These are phyloP conservation scores for Aureobasidium pullulans DNA, from an alignment of 2,329 filamentous ascomycete species.

Conservation along the genomic window DNA sequence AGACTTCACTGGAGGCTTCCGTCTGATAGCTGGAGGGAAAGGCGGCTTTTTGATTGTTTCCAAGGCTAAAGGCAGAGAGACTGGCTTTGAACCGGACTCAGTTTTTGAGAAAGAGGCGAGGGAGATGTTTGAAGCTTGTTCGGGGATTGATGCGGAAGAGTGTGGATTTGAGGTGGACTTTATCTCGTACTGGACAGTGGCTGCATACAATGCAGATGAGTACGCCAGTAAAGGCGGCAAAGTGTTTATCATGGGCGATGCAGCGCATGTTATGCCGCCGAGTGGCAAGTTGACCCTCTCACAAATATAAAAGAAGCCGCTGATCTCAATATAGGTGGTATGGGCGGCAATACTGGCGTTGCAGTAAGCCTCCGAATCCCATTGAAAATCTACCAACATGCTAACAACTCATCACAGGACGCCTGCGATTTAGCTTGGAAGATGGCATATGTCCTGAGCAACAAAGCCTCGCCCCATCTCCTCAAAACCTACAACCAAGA, in stretches of 20 bases:
- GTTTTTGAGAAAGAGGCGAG: neutral
- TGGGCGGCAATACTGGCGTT: neutral
- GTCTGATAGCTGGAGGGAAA: constrained; percentile 19
- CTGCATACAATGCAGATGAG: neutral
- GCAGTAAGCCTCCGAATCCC: too few relatives aligned
- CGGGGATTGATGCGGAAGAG: neutral
- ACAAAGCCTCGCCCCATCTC: neutral
- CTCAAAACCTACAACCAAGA: constrained; percentile 6
- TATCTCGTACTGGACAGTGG: constrained; percentile 10
- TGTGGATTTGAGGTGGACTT: neutral
- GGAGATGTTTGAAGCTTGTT: constrained; percentile 3
- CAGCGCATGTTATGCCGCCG: constrained; percentile 24
- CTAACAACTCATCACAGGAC: neutral
- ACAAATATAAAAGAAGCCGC: too few relatives aligned
- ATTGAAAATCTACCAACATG: neutral
- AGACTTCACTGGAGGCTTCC: constrained; percentile 18
- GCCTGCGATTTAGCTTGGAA: neutral
- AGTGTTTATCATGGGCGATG: constrained; percentile 27
- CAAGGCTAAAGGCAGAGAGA: constrained; percentile 10
- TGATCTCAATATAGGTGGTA: neutral
- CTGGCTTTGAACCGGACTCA: constrained; percentile 1
- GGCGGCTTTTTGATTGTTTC: constrained; percentile 21
- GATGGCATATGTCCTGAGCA: neutral
- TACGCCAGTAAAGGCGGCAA: constrained; percentile 12
- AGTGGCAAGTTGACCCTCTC: neutral